phyloP scores from a whole-genome alignment of 805 yeast genomes.

The Kazachstania africana region DNA sequence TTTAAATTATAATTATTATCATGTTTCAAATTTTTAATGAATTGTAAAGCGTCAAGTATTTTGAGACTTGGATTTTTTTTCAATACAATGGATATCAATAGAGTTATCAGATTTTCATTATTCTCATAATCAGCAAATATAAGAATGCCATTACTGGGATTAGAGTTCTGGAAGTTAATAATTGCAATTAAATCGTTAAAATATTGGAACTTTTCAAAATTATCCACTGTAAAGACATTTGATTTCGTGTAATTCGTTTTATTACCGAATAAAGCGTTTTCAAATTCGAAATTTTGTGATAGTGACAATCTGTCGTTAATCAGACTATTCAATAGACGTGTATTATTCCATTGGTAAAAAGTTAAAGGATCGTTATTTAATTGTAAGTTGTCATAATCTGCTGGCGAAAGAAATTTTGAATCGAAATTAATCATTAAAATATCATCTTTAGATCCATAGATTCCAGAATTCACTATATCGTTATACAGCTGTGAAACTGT shows the following conservation, averaged over 20 bases:
- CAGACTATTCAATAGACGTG: constrained; percentile 2
- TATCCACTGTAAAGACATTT: constrained; percentile 7
- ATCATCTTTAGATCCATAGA: constrained; percentile 16
- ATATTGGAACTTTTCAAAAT: constrained; percentile 12
- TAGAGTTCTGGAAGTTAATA: constrained; percentile 11
- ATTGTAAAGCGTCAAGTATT: constrained; percentile 20
- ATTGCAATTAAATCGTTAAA: constrained; percentile 22
- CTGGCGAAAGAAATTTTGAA: constrained; percentile 7
- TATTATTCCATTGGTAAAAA: constrained; percentile 5
- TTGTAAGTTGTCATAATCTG: background rate
- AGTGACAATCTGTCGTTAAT: background rate
- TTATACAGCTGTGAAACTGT: constrained; percentile 20
- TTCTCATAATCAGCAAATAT: constrained; percentile 19
- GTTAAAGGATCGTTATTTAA: background rate
- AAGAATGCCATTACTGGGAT: constrained; percentile 8
- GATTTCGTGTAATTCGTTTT: constrained; percentile 4
- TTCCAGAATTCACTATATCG: no score
- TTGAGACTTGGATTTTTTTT: constrained; percentile 16
- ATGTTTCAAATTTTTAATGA: constrained; percentile 17
- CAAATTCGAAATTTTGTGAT: background rate
- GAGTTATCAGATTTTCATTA: constrained; percentile 17
- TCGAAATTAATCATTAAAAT: constrained; percentile 28
- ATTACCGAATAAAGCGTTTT: constrained; percentile 4
- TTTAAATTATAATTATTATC: constrained; percentile 3
- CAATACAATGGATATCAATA: constrained; percentile 18